Conservation (phyloP, 768 basidiomycete species). For the Candolleomyces eurysporus region DNA sequence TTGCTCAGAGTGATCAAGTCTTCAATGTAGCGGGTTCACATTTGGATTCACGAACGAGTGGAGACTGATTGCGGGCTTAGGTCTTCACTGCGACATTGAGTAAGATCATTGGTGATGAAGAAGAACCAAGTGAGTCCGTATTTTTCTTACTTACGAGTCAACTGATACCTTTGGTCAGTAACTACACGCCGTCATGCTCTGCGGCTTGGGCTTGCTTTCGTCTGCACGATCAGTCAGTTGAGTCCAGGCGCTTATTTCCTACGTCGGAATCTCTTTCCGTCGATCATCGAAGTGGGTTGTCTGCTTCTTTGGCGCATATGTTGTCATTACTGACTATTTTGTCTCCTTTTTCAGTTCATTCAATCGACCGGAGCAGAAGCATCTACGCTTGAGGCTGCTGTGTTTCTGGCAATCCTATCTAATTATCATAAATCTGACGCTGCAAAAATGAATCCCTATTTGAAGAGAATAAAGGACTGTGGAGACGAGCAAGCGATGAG, state of each 20-base stretch:
- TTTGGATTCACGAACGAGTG: not conserved
- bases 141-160: not conserved
- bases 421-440: conserved; percentile 76
- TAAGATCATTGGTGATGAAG: conserved; percentile 42
- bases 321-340: not conserved
- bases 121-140: conserved; percentile 40
- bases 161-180: conserved; percentile 27
- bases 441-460: conserved; percentile 65
- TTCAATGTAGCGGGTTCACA: conserved; percentile 43
- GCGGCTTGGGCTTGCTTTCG: conserved; percentile 56
- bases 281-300: conserved; percentile 44
- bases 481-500: conserved; percentile 51
- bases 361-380: conserved; percentile 52
- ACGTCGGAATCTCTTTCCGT: conserved; percentile 57
- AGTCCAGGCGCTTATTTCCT: conserved; percentile 75
- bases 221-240: conserved; percentile 57
- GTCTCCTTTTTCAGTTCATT: conserved; percentile 41
- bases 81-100: conserved; percentile 48
- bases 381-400: conserved; percentile 56
- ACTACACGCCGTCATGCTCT: conserved; percentile 50
- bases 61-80: conserved; percentile 24
- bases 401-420: conserved; percentile 61
- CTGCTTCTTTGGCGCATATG: not conserved
- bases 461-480: conserved; percentile 48
- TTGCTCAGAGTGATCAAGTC: conserved; percentile 52